Conservation (phyloP, 202 grass and related monocot species). For the Digitaria exilis region DNA sequence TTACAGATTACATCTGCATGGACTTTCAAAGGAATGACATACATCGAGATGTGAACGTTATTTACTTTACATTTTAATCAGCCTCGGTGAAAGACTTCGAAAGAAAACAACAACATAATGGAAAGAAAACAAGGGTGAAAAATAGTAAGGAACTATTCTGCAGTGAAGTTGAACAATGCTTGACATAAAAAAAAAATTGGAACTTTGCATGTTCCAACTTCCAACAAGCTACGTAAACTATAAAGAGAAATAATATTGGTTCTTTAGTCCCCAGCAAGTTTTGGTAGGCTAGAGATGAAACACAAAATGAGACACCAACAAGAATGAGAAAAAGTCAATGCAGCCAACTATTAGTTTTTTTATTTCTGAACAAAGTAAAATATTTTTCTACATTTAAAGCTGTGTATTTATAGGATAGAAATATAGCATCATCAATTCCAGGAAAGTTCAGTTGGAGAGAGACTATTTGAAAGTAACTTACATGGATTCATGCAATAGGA, state of each 20-base stretch:
- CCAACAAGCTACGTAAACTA: neutral
- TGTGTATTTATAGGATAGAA: no score
- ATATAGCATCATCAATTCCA: neutral
- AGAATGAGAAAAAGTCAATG: neutral
- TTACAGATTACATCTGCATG: neutral
- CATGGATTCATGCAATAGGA: slow-evolving; percentile 85
- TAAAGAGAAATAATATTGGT: neutral
- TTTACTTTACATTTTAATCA: neutral
- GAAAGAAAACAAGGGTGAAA: neutral
- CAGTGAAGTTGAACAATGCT: neutral
- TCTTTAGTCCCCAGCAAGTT: neutral
- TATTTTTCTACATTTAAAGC: slow-evolving; percentile 10
- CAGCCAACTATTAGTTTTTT: neutral
- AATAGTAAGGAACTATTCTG: neutral
- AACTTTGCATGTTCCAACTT: neutral
- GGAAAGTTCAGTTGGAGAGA: neutral
- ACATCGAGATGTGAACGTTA: neutral
- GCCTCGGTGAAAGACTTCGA: slow-evolving; percentile 13
- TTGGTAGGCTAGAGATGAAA: neutral
- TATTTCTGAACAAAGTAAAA: neutral
- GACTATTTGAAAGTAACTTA: slow-evolving; percentile 34
- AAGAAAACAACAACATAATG: no score
- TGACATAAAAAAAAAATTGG: neutral
- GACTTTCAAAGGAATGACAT: neutral
- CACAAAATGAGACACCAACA: neutral